Evolutionary conservation across 345 rosid genomes (phyloP), one percentile per base, ranked within the genome.

Genomic region (Melaleuca quinquenervia): DNA sequence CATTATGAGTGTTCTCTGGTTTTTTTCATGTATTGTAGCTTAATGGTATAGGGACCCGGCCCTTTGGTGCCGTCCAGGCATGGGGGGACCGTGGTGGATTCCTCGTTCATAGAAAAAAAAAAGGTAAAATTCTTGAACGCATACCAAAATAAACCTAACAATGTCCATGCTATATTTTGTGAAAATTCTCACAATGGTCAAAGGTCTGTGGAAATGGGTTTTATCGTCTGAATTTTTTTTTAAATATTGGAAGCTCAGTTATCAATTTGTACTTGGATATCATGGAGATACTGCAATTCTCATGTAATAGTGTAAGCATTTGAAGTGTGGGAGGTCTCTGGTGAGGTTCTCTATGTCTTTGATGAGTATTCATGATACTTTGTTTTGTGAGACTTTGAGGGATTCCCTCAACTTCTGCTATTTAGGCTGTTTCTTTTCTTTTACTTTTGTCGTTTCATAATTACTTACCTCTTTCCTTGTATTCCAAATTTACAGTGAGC

Each of bases 401-500:
- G 48, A 24, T 36, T 70, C 78, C 78, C 78, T 36, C 32, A 48
- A 36, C 48, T 70, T 70, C 48, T 32, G 12, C 24, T 45, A 83
- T 36, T 18, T 11, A 50, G 41, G 27, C 52, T 48, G 29, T 18
- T 27, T 75, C 5, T 36, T 64, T 21, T 55, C 53, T 80, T 52
- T 12, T 45, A n/a, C 44, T 60, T 2, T 9, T 12, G 48, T 87
- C 11, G 15, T 16, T 52, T 52, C 70, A 48, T 29, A 78, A 60
- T 48, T n/a, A 44, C 51, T 20, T 74, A 80, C 82, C 85, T 83
- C 80, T 50, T 64, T 11, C 20, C 84, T 48, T n/a, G 50, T 27
- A 22, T 89, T 76, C 50, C 84, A 70, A 60, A 87, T 84, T 53
- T 50, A 93, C 95, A 97, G 98, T 87, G 99, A 94, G 87, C 99